These are phyloP conservation scores for Irpex sp. DNA, from an alignment of 1,284 basidiomycete species.

Conservation along the genomic window DNA sequence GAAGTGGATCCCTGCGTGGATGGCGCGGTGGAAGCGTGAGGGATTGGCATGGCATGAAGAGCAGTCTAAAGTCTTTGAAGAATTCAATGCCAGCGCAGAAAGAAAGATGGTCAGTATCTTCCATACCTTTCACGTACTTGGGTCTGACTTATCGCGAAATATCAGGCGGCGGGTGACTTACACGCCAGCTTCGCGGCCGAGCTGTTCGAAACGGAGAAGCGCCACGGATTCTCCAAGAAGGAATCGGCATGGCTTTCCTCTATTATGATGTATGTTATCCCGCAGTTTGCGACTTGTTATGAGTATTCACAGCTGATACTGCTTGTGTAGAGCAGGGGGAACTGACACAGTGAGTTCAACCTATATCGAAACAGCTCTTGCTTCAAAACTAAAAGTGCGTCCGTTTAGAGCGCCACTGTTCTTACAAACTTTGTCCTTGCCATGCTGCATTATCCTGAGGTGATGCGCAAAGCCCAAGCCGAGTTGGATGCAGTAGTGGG, in stretches of 20 bases:
- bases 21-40: conserved; percentile 9
- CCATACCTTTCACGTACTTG: background rate
- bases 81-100: background rate
- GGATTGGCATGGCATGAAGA: background rate
- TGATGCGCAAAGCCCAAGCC: conserved; percentile 2
- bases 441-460: conserved; percentile 4
- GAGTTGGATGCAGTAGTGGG: conserved; percentile 5
- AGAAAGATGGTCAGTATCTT: background rate
- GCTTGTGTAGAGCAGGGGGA: background rate
- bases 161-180: background rate
- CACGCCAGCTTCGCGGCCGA: background rate
- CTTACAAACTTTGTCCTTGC: background rate
- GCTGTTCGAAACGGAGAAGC: background rate
- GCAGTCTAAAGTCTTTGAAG: conserved; percentile 8
- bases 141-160: background rate
- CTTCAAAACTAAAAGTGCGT: no score
- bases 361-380: background rate
- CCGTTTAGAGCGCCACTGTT: background rate
- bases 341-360: background rate
- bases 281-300: background rate
- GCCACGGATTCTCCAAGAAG: background rate
- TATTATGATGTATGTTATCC: background rate
- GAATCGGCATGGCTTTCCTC: background rate
- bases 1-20: conserved; percentile 8
- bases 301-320: background rate